Evolutionary conservation across 805 yeast genomes (phyloP), one percentile per base, ranked within the genome.

Genomic region (Barnettozyma sucrosica): DNA sequence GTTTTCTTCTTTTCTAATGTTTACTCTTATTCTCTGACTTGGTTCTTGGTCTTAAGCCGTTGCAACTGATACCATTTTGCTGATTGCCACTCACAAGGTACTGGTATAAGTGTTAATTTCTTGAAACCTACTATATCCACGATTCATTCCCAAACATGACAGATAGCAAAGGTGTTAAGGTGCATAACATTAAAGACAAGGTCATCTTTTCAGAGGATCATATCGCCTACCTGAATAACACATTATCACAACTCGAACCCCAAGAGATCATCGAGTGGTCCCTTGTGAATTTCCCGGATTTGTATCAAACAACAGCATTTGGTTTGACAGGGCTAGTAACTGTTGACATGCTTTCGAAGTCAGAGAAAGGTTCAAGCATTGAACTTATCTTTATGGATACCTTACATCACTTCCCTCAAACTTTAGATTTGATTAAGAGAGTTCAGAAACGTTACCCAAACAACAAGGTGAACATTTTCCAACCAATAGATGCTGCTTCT

Each of bases 371-470:
- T 4, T 64, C 67, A 39, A 75, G 82, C 0, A 71, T 86, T 7
- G 95, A 89, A 47, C 70, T 90, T 47, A 83, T 92, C 2, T 92
- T 92, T 63, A 74, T 90, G 42, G 97, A 92, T 63, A 92, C 98
- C 0, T 69, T 92, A 52, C 87, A 90, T 61, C 97, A 92, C 65
- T 92, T 92, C 72, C 89, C 92, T n/a, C 98, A 92, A 65, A 92
- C 98, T 1, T 68, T 83, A 38, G 88, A 83, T 3, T 73, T 92
- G 36, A 83, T 90, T 5, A 72, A 77, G 2, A 70, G 67, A 11
- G 75, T 92, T 36, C 69, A 77, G 56, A 53, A 58, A 14, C 75
- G 71, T 50, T 92, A 92, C 63, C 75, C 80, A 3, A 53, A 59
- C 14, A 72, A 71, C 42, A 71, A 70, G 24, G 64, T 90, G 21